Conservation (phyloP, 169 alveolate genomes). For the Babesia ovata region DNA sequence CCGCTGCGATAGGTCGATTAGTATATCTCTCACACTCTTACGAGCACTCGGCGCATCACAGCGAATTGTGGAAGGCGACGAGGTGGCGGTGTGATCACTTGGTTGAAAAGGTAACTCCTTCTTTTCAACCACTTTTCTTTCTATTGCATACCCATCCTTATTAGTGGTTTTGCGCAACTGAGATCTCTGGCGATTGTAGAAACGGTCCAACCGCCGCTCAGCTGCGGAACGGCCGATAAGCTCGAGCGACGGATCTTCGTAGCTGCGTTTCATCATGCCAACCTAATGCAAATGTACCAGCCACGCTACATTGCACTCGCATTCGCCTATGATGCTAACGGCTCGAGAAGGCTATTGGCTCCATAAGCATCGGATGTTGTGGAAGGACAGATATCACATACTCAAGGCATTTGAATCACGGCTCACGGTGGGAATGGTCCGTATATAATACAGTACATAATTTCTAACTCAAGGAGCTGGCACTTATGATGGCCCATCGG, state of each 20-base stretch:
- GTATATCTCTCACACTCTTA: slow-evolving; percentile 39
- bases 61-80: slow-evolving; percentile 3
- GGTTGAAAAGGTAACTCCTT: slow-evolving; percentile 41
- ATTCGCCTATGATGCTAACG: too few species aligned
- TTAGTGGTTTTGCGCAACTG: background rate
- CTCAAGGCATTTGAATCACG: too few species aligned
- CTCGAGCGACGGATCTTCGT: slow-evolving; percentile 64
- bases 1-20: slow-evolving; percentile 40
- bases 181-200: slow-evolving; percentile 73
- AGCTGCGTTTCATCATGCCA: slow-evolving; percentile 44
- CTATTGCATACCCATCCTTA: background rate
- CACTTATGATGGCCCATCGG: too few species aligned
- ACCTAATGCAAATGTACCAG: too few species aligned
- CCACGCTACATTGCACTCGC: too few species aligned
- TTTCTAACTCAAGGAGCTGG: too few species aligned
- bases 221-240: slow-evolving; percentile 78
- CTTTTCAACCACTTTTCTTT: slow-evolving; percentile 4
- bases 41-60: slow-evolving; percentile 1
- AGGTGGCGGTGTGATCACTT: background rate
- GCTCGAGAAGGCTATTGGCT: too few species aligned
- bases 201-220: slow-evolving; percentile 75
- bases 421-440: too few species aligned
- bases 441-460: too few species aligned
- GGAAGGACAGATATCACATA: too few species aligned
- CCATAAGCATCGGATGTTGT: too few species aligned